Percentiles rank a stretch among this genome's conserved stretches.
phyloP scores from a whole-genome alignment of 116 monocot species.

The Iris pallida region DNA sequence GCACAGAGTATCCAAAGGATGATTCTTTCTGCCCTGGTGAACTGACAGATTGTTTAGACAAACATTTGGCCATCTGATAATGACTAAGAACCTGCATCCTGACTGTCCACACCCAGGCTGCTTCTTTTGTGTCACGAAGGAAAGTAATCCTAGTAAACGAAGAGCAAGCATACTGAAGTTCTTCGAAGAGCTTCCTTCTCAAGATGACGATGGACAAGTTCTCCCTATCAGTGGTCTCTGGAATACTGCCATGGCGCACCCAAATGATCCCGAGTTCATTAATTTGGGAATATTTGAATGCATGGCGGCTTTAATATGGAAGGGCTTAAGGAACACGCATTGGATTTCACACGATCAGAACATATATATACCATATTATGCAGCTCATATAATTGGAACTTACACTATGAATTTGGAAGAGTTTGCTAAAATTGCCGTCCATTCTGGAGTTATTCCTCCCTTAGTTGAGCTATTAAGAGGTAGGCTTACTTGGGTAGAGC shows the following conservation, averaged over 20 bases:
- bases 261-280: slow-evolving; percentile 90
- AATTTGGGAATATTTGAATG: slow-evolving; percentile 90
- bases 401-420: slow-evolving; percentile 98
- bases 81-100: slow-evolving; percentile 55
- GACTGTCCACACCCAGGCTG: too few species aligned
- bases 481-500: slow-evolving; percentile 91
- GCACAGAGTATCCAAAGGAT: too few species aligned
- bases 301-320: slow-evolving; percentile 86
- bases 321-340: slow-evolving; percentile 74
- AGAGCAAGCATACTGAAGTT: slow-evolving; percentile 69
- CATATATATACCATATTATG: slow-evolving; percentile 92
- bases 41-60: too few species aligned
- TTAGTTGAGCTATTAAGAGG: slow-evolving; percentile 84
- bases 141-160: slow-evolving; percentile 71
- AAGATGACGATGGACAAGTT: slow-evolving; percentile 88
- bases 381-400: slow-evolving; percentile 92
- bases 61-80: too few species aligned
- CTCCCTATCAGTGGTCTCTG: slow-evolving; percentile 89
- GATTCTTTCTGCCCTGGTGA: too few species aligned
- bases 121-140: slow-evolving; percentile 18
- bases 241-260: slow-evolving; percentile 95
- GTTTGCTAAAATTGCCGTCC: slow-evolving; percentile 75
- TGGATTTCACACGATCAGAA: slow-evolving; percentile 92
- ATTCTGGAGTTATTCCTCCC: slow-evolving; percentile 81
- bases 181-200: slow-evolving; percentile 81